Base-by-base conservation (phyloP, 2,329 filamentous ascomycete genomes). In the Colletotrichum karsti region DNA sequence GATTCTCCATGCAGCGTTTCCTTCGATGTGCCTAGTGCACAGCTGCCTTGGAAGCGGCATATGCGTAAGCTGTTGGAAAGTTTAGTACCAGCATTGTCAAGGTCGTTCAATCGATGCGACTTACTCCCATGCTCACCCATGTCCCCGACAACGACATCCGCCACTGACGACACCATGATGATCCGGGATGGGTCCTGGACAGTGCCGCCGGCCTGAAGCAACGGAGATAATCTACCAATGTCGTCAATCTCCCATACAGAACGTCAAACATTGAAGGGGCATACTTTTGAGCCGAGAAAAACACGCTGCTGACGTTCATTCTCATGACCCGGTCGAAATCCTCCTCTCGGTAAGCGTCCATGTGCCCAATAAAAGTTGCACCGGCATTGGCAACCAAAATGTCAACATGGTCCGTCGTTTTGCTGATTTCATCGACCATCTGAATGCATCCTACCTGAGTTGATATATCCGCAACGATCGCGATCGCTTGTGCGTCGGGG, bases 271-370 rank as follows among this genome's bases (percentile, higher is more conserved):
- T 4, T n/a, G 2, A 1, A 28, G 7, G 44, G 22, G n/a, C 42
- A 8, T 28, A 50, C 24, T 28, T 50, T 50, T 50, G 44, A 2
- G 44, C 44, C 0, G 44, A 50, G 15, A 50, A 50, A n/a, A 50
- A 50, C 7, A 50, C 26, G 44, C 44, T 50, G 44, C 44, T 50
- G 44, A 50, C 44, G 15, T 50, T 50, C 24, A 28, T 50, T 50
- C 26, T 50, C 44, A 50, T 50, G 20, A 50, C 44, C 0, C 44
- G 44, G 44, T 50, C 44, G 15, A 50, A 50, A 28, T 50, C 44
- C 15, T 50, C 44, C 26, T 50, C 24, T 13, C 26, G 24, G 44
- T 50, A 50, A 10, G 24, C 44, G 44, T 50, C 24, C 44, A 50
- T 50, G 44, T 50, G 24, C 6, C 44, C 24, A 3, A 50, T 28